Base-by-base conservation (phyloP, 352 stramenopile species). In the Pythium vanterpoolii region DNA sequence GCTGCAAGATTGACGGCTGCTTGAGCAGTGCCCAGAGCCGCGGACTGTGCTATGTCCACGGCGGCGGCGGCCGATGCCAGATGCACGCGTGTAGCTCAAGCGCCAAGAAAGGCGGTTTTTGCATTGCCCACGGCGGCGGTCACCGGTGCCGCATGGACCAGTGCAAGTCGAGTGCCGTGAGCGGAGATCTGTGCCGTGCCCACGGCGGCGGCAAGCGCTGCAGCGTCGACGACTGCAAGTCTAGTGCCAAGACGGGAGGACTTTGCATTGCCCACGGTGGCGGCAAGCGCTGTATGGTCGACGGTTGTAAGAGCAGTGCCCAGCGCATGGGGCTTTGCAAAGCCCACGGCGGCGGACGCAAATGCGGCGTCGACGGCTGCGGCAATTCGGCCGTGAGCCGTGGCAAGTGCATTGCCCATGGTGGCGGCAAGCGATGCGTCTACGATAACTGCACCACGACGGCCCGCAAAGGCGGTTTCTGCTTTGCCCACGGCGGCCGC, bases 191-290 rank as follows among this genome's bases (percentile, higher is more conserved):
- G n/a, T 95, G 85, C 43, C 83, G 83, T 33, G 85, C 85, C 67
- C 87, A 96, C 60, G 87, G 87, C 23, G 87, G 87, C 27, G 87
- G 87, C 56, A 92, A 91, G 66, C 83, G 84, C 39, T 96, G 87
- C 66, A 79, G 79, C 54, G 62, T 87, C 64, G 69, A 87, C 13
- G 83, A 82, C 3, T 96, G 87, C 42, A 76, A 84, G 51, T 89
- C 76, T 56, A 93, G 85, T 30, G 85, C 85, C 23, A 93, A 93
- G 63, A 92, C 83, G 47, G 78, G 79, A 3, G 81, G 79, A 18
- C 80, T 60, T 39, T 86, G 79, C 39, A 82, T 87, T 39, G 68
- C 68, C 10, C 77, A 87, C 50, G 77, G 77, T 16, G 77, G 77
- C 7, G 76, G 75, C 34, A 80, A 81, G 52, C 77, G 75, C 7